phyloP scores from a whole-genome alignment of 2,329 filamentous ascomycete genomes.

The Amylocarpus encephaloides region DNA sequence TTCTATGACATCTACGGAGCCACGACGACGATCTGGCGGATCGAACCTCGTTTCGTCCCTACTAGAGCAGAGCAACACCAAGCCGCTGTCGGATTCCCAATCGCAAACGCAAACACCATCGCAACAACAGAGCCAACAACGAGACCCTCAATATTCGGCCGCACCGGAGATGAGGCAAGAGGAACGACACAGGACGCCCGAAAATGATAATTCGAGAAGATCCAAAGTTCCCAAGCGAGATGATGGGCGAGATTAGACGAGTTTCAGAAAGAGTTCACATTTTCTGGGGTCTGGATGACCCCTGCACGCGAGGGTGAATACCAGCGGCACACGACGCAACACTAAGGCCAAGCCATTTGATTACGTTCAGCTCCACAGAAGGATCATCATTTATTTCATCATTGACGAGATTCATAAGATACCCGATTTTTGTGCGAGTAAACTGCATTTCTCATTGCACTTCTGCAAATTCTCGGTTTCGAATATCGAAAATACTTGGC shows the following conservation, averaged over 20 bases:
- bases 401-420: conserved; percentile 20
- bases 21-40: conserved; percentile 23
- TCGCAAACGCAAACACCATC: conserved; percentile 19
- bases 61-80: conserved; percentile 27
- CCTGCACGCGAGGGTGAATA: conserved; percentile 16
- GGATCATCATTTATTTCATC: conserved; percentile 7
- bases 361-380: conserved; percentile 6
- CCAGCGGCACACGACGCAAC: conserved; percentile 13
- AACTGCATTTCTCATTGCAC: neutral
- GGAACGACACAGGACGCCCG: conserved; percentile 23
- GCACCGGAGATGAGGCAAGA: conserved; percentile 28
- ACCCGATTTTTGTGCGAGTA: conserved; percentile 19
- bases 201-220: conserved; percentile 20
- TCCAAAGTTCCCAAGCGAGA: conserved; percentile 26
- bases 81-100: conserved; percentile 12
- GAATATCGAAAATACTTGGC: neutral
- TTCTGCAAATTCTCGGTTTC: neutral
- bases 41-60: conserved; percentile 28
- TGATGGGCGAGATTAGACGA: conserved; percentile 29
- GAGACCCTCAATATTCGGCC: conserved; percentile 23
- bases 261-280: conserved; percentile 24
- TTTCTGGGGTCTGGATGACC: conserved; percentile 2
- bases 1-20: conserved; percentile 14
- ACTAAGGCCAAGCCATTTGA: conserved; percentile 7
- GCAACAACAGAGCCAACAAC: conserved; percentile 12